Conservation (phyloP, 352 stramenopile genomes). For the Phytophthora crassamura region DNA sequence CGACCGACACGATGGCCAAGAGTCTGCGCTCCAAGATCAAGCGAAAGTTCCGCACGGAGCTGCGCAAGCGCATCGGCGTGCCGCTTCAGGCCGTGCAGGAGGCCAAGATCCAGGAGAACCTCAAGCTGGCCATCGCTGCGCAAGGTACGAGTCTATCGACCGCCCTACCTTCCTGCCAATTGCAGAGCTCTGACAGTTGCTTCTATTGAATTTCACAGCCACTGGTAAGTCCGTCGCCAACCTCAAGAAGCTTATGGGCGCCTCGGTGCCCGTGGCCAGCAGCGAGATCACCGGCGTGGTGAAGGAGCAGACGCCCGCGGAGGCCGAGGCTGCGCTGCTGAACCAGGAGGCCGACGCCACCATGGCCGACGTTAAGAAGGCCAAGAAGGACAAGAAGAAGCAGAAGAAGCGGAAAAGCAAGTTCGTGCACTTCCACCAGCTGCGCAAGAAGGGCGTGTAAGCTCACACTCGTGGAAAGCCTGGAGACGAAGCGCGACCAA, state of each 20-base stretch:
- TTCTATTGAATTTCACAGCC: constrained; percentile 22
- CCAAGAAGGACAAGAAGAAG: constrained; percentile 66
- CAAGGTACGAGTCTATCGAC: constrained; percentile 45
- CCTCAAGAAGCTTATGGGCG: constrained; percentile 80
- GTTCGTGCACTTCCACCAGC: constrained; percentile 87
- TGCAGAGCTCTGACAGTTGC: constrained; percentile 7
- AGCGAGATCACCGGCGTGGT: constrained; percentile 54
- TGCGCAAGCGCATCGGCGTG: constrained; percentile 83
- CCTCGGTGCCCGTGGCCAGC: constrained; percentile 51
- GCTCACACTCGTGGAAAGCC: constrained; percentile 11
- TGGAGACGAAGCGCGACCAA: constrained; percentile 26
- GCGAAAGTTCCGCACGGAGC: constrained; percentile 88
- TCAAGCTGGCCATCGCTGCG: constrained; percentile 78
- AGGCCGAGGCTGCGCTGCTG: constrained; percentile 56
- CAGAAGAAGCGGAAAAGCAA: constrained; percentile 79
- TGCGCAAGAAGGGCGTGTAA: constrained; percentile 90
- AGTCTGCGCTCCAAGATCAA: constrained; percentile 92
- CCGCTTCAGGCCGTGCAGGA: constrained; percentile 75
- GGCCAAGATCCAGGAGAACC: constrained; percentile 86
- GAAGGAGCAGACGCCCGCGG: constrained; percentile 36
- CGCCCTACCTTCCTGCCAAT: neutral
- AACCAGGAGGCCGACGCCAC: constrained; percentile 52
- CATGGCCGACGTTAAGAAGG: constrained; percentile 56
- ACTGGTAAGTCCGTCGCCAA: constrained; percentile 63
- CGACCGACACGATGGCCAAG: constrained; percentile 75